phyloP scores from a whole-genome alignment of 768 basidiomycete species.

The Strobilomyces echinocephalus region DNA sequence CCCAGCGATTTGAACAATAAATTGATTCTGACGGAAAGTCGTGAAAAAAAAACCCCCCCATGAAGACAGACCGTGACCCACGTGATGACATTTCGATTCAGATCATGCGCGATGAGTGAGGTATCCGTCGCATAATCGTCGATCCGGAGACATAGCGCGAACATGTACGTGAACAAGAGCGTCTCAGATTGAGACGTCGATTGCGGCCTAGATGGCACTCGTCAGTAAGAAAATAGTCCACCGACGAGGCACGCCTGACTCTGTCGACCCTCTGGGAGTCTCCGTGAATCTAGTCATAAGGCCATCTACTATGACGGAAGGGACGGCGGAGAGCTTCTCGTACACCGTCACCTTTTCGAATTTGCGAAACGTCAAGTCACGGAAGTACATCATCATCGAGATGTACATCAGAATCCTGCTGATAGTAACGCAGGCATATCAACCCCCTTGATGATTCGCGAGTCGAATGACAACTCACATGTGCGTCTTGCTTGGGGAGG shows the following conservation, averaged over 20 bases:
- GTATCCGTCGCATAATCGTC: slow-evolving; percentile 77
- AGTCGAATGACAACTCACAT: slow-evolving; percentile 43
- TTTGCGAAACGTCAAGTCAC: slow-evolving; percentile 37
- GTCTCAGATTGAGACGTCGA: slow-evolving; percentile 68
- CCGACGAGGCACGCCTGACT: slow-evolving; percentile 37
- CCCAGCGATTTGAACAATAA: slow-evolving; percentile 76
- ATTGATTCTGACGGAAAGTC: slow-evolving; percentile 44
- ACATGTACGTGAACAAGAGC: slow-evolving; percentile 70
- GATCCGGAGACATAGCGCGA: slow-evolving; percentile 73
- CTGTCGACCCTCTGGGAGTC: slow-evolving; percentile 56
- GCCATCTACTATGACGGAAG: slow-evolving; percentile 64
- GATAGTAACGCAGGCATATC: neutral
- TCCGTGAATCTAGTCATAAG: slow-evolving; percentile 81
- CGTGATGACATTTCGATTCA: slow-evolving; percentile 62
- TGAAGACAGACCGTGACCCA: slow-evolving; percentile 36
- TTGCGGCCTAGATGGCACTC: slow-evolving; percentile 32
- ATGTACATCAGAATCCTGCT: slow-evolving; percentile 81
- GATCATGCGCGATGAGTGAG: slow-evolving; percentile 62
- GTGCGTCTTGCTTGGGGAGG: slow-evolving; percentile 53
- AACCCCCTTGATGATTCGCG: neutral
- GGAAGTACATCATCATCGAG: slow-evolving; percentile 74
- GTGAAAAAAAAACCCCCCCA: slow-evolving; percentile 1
- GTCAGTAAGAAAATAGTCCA: neutral
- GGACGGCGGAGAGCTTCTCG: slow-evolving; percentile 54
- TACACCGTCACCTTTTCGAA: slow-evolving; percentile 50